A percentile compares a stretch with the other conserved stretches of the same genome.
These are phyloP conservation scores for Pleurotus platypus DNA, from an alignment of 768 basidiomycete species.

Conservation along the genomic window DNA sequence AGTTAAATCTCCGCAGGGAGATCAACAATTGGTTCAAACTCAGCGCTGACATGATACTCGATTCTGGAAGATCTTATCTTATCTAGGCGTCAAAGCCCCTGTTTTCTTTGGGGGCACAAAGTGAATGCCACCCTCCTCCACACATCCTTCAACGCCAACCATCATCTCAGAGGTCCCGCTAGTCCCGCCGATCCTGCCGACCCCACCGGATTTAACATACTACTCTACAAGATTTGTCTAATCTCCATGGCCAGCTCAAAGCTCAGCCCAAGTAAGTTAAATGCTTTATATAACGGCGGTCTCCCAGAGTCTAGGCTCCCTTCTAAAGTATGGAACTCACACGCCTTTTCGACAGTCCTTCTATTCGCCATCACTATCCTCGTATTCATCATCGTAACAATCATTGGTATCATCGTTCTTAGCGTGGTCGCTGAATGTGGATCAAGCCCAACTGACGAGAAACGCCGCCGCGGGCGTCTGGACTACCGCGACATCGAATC, in stretches of 20 bases:
- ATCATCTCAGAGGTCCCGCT: not conserved
- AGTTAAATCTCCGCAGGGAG: too few species aligned
- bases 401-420: conserved; percentile 5
- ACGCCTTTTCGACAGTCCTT: not conserved
- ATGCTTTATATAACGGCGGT: not conserved
- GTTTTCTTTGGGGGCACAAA: too few species aligned
- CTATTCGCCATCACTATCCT: conserved; percentile 3
- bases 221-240: not conserved
- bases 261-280: not conserved
- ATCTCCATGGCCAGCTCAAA: not conserved
- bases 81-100: too few species aligned
- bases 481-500: conserved; percentile 4
- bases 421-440: not conserved
- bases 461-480: not conserved
- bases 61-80: too few species aligned
- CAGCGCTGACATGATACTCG: too few species aligned
- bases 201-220: not conserved
- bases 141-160: not conserved
- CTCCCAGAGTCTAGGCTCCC: not conserved
- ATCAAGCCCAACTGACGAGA: not conserved
- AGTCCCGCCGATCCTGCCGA: too few species aligned
- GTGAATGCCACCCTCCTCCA: too few species aligned
- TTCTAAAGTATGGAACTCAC: not conserved
- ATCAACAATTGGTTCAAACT: too few species aligned
- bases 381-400: conserved; percentile 6